These are phyloP conservation scores for Pseudocohnilembus persalinus DNA, from an alignment of 169 alveolate genomes.

Conservation along the genomic window DNA sequence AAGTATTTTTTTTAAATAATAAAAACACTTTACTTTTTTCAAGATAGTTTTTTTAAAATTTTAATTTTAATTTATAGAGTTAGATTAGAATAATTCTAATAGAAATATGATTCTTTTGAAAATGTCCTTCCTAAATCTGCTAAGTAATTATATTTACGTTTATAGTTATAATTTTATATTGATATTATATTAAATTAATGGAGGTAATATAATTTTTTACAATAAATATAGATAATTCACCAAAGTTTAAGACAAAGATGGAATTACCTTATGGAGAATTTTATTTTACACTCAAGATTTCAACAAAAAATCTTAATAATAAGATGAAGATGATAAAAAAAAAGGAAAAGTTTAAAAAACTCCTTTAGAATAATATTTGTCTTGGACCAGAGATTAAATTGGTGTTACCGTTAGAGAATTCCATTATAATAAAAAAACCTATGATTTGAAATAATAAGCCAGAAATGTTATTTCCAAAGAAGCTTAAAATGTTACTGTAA, in stretches of 20 bases:
- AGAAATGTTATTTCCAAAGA: constrained; percentile 26
- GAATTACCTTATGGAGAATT: constrained; percentile 53
- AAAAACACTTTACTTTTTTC: constrained; percentile 3
- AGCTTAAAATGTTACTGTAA: constrained; percentile 35
- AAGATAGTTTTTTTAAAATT: neutral
- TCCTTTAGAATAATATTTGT: constrained; percentile 38
- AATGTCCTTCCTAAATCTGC: constrained; percentile 63
- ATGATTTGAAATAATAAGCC: constrained; percentile 22
- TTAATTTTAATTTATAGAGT: constrained; percentile 7
- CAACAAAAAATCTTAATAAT: constrained; percentile 21
- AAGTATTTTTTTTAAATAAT: constrained; percentile 2
- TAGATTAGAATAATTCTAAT: constrained; percentile 14
- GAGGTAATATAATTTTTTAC: neutral
- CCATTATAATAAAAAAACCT: constrained; percentile 29
- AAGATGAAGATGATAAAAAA: constrained; percentile 19
- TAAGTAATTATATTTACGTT: neutral
- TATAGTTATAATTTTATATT: neutral
- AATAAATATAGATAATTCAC: constrained; percentile 28
- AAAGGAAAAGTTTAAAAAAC: constrained; percentile 17
- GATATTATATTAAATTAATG: neutral
- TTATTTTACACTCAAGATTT: constrained; percentile 37
- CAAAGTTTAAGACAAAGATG: constrained; percentile 60
- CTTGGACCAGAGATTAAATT: constrained; percentile 31
- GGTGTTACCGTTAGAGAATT: constrained; percentile 40
- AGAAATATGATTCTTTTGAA: constrained; percentile 37